A percentile compares a stretch with the other conserved stretches of the same genome.
Evolutionary conservation across 2,329 filamentous ascomycete species (phyloP).

Genomic region (Fusarium pseudograminearum): DNA sequence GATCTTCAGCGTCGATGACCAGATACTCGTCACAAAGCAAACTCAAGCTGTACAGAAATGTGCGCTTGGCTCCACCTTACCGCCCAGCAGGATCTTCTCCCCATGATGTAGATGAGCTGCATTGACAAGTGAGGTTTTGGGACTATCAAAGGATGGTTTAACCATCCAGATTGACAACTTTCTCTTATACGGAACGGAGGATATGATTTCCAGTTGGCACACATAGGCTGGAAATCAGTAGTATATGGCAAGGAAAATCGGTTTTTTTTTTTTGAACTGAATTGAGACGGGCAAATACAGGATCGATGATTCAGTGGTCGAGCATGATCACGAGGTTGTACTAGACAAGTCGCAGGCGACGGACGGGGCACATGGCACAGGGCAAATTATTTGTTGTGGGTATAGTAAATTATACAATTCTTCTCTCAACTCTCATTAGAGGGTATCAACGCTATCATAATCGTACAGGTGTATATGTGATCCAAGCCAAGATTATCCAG

Average conservation of each 20-base stretch:
- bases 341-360: slow-evolving; percentile 33
- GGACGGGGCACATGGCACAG: neutral
- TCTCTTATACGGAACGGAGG: neutral
- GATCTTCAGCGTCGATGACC: slow-evolving; percentile 34
- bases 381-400: slow-evolving; percentile 21
- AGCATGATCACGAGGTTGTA: slow-evolving; percentile 27
- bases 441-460: slow-evolving; percentile 41
- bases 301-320: neutral
- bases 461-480: slow-evolving; percentile 33
- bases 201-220: too few species aligned
- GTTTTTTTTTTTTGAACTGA: neutral
- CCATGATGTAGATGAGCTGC: slow-evolving; percentile 53
- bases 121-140: slow-evolving; percentile 36
- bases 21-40: neutral
- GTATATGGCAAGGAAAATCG: neutral
- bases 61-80: slow-evolving; percentile 45
- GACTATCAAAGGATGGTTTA: neutral
- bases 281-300: neutral
- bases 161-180: neutral
- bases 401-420: slow-evolving; percentile 27
- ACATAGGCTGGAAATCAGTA: neutral
- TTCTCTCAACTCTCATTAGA: slow-evolving; percentile 25
- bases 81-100: slow-evolving; percentile 42
- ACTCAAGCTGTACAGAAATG: slow-evolving; percentile 38
- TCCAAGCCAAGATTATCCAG: slow-evolving; percentile 11